A percentile compares a stretch with the other conserved stretches of the same genome.
These are phyloP conservation scores for Ascoidea asiatica DNA, from an alignment of 805 yeast species.

Conservation along the genomic window DNA sequence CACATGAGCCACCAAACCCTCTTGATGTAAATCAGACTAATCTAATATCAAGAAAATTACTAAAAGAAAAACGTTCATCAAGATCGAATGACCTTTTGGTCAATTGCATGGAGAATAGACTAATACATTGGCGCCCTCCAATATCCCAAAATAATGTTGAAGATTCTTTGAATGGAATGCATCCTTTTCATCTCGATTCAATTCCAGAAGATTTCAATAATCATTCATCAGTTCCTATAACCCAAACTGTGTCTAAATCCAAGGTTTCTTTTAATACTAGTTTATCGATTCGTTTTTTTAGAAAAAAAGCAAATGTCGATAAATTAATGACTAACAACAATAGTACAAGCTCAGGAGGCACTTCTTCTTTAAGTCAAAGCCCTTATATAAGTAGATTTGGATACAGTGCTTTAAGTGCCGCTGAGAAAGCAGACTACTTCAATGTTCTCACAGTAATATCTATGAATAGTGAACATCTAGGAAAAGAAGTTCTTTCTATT, in stretches of 20 bases:
- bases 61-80: background rate
- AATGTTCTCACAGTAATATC: background rate
- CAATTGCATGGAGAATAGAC: constrained; percentile 18
- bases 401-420: no score
- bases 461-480: background rate
- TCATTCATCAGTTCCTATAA: no score
- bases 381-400: no score
- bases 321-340: no score
- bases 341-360: no score
- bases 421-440: background rate
- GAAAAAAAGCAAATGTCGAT: no score
- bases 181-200: constrained; percentile 11
- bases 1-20: background rate
- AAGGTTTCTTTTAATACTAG: no score
- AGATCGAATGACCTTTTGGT: background rate
- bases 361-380: no score
- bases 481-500: background rate
- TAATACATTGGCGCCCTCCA: constrained; percentile 19
- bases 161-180: constrained; percentile 15
- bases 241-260: no score
- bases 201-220: no score
- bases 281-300: no score
- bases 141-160: constrained; percentile 13
- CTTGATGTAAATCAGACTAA: background rate
- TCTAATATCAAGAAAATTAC: background rate